phyloP scores from a whole-genome alignment of 2,329 filamentous ascomycete genomes.

The Cladophialophora yegresii region DNA sequence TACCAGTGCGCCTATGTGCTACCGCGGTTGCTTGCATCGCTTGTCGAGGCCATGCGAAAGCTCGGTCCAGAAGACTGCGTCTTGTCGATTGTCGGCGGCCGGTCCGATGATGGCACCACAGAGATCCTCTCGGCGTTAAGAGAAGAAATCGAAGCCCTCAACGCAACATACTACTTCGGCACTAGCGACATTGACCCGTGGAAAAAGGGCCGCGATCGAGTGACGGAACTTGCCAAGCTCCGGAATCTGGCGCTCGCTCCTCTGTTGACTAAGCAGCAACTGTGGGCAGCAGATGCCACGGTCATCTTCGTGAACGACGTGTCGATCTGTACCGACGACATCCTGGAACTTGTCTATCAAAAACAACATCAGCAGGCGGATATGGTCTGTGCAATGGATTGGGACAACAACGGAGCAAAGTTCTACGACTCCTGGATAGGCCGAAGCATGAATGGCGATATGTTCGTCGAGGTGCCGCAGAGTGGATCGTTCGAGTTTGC shows the following conservation, averaged over 20 bases:
- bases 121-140: slow-evolving; percentile 52
- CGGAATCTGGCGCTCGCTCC: slow-evolving; percentile 58
- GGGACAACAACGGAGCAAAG: slow-evolving; percentile 52
- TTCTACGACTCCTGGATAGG: slow-evolving; percentile 63
- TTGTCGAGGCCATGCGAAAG: slow-evolving; percentile 54
- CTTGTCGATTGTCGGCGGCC: slow-evolving; percentile 60
- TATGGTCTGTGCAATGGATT: slow-evolving; percentile 63
- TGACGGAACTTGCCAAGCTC: slow-evolving; percentile 53
- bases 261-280: slow-evolving; percentile 40
- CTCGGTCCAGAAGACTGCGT: slow-evolving; percentile 56
- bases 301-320: slow-evolving; percentile 60
- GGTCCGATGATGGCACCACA: slow-evolving; percentile 57
- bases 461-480: slow-evolving; percentile 57
- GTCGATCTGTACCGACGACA: slow-evolving; percentile 56
- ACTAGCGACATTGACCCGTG: slow-evolving; percentile 50
- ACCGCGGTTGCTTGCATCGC: slow-evolving; percentile 55
- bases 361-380: slow-evolving; percentile 51
- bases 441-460: slow-evolving; percentile 55
- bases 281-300: slow-evolving; percentile 44
- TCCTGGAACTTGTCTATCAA: slow-evolving; percentile 60
- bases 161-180: slow-evolving; percentile 33
- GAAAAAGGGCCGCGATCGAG: slow-evolving; percentile 45
- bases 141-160: slow-evolving; percentile 43
- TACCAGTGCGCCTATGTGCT: slow-evolving; percentile 51
- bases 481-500: slow-evolving; percentile 54